phyloP scores from a whole-genome alignment of 2,329 filamentous ascomycete genomes.

The Incumbomyces lentus region DNA sequence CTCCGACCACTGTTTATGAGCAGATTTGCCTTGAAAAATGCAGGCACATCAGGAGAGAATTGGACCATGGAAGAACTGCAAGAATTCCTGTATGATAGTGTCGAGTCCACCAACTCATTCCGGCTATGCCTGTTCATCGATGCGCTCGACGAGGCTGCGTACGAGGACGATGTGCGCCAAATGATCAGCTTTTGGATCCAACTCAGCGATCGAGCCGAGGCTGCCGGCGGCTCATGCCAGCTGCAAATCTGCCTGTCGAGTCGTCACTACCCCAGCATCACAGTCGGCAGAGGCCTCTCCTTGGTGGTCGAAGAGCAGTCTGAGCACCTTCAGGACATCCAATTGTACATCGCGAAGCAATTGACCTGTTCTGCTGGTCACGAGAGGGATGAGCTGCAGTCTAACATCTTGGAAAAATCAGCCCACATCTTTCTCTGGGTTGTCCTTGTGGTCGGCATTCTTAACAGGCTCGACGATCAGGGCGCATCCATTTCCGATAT shows the following conservation, averaged over 20 bases:
- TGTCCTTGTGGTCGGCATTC: constrained; percentile 32
- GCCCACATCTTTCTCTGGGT: constrained; percentile 37
- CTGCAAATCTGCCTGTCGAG: constrained; percentile 5
- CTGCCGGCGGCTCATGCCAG: not conserved
- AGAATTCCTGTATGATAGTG: constrained; percentile 23
- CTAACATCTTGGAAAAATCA: constrained; percentile 7
- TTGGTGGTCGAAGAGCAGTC: constrained; percentile 8
- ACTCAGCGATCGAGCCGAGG: constrained; percentile 3
- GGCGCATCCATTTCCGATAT: constrained; percentile 29
- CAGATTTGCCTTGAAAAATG: constrained; percentile 8
- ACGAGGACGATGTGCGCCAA: constrained; percentile 7
- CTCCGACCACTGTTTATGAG: constrained; percentile 1
- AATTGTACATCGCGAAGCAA: constrained; percentile 12
- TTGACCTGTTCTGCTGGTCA: constrained; percentile 21
- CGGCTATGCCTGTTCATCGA: constrained; percentile 4
- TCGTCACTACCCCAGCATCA: constrained; percentile 10
- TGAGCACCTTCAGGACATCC: constrained; percentile 9
- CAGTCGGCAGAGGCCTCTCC: constrained; percentile 3
- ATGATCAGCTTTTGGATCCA: constrained; percentile 6
- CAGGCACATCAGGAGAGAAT: constrained; percentile 6
- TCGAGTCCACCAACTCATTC: constrained; percentile 11
- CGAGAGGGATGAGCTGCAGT: constrained; percentile 19
- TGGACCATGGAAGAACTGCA: constrained; percentile 18
- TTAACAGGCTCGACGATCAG: constrained; percentile 30
- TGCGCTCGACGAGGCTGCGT: constrained; percentile 7